Conservation (phyloP, 108 stramenopile genomes). For the Nitzschia putrida region DNA sequence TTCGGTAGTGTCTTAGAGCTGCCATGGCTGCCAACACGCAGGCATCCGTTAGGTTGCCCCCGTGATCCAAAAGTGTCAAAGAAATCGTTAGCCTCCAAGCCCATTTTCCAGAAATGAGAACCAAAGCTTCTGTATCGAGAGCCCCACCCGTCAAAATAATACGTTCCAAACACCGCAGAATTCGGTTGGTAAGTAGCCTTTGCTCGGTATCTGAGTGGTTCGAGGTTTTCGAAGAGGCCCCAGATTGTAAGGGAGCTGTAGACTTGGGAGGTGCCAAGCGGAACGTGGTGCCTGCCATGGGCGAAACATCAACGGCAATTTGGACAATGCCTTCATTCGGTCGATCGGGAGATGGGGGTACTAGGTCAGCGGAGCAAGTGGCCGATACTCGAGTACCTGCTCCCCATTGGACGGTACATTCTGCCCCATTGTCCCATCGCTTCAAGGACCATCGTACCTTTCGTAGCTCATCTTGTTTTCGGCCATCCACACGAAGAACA, state of each 20-base stretch:
- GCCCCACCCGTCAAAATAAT: slow-evolving; percentile 71
- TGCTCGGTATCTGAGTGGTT: slow-evolving; percentile 47
- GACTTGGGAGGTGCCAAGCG: slow-evolving; percentile 60
- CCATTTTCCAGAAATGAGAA: slow-evolving; percentile 79
- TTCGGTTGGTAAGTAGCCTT: slow-evolving; percentile 63
- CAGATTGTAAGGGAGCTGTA: slow-evolving; percentile 47
- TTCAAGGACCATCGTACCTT: slow-evolving; percentile 60
- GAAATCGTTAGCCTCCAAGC: slow-evolving; percentile 86
- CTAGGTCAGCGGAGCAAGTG: slow-evolving; percentile 55
- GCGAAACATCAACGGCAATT: slow-evolving; percentile 82
- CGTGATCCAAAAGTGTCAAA: slow-evolving; percentile 79
- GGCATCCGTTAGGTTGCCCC: slow-evolving; percentile 84
- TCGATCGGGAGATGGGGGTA: slow-evolving; percentile 83
- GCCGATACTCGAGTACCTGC: slow-evolving; percentile 59
- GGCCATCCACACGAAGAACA: slow-evolving; percentile 68
- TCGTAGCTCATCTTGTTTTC: slow-evolving; percentile 63
- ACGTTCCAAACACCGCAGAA: slow-evolving; percentile 71
- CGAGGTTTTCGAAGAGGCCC: slow-evolving; percentile 28
- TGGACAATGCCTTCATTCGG: slow-evolving; percentile 84
- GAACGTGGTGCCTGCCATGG: slow-evolving; percentile 80
- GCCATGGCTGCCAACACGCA: slow-evolving; percentile 88
- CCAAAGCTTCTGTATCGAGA: slow-evolving; percentile 91
- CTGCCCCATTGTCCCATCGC: slow-evolving; percentile 70
- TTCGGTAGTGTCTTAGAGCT: slow-evolving; percentile 87
- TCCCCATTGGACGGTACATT: slow-evolving; percentile 80